phyloP scores from a whole-genome alignment of 2,329 filamentous ascomycete genomes.

The Fusarium luffae region DNA sequence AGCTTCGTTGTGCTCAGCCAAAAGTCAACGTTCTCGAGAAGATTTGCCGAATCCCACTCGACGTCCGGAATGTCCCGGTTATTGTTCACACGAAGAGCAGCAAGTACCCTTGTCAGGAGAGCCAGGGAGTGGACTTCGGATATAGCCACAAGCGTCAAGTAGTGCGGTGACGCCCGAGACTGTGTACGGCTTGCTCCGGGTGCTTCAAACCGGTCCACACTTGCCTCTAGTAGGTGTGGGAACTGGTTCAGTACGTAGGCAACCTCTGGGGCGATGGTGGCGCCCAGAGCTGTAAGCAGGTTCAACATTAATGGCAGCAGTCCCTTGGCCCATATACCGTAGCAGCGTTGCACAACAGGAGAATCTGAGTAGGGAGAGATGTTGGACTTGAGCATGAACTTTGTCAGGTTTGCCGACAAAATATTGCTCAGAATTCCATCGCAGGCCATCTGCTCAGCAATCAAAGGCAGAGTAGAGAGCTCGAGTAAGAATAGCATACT shows the following conservation, averaged over 20 bases:
- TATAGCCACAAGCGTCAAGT: constrained; percentile 77
- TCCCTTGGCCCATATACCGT: constrained; percentile 89
- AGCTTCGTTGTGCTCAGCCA: constrained; percentile 77
- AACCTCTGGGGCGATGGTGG: constrained; percentile 85
- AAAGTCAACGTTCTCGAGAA: constrained; percentile 86
- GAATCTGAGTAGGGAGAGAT: constrained; percentile 84
- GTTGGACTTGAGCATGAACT: constrained; percentile 75
- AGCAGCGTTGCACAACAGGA: constrained; percentile 76
- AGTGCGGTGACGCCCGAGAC: constrained; percentile 63
- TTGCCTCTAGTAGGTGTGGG: constrained; percentile 78
- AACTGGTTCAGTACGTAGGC: constrained; percentile 91
- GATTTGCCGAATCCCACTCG: constrained; percentile 76
- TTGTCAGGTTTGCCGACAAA: constrained; percentile 80
- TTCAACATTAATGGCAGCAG: constrained; percentile 91
- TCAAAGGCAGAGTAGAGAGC: constrained; percentile 79
- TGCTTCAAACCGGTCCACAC: constrained; percentile 76
- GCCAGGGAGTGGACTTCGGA: constrained; percentile 83
- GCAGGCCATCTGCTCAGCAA: constrained; percentile 91
- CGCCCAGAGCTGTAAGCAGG: constrained; percentile 82
- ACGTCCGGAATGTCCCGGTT: constrained; percentile 78
- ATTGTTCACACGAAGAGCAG: constrained; percentile 71
- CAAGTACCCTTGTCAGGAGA: constrained; percentile 78
- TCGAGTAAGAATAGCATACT: constrained; percentile 89
- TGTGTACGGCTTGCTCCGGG: constrained; percentile 65
- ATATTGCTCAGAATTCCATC: constrained; percentile 85